Percentiles rank a stretch among this genome's conserved stretches.
These are phyloP conservation scores for Fusarium miscanthi DNA, from an alignment of 2,329 filamentous ascomycete species.

Conservation along the genomic window DNA sequence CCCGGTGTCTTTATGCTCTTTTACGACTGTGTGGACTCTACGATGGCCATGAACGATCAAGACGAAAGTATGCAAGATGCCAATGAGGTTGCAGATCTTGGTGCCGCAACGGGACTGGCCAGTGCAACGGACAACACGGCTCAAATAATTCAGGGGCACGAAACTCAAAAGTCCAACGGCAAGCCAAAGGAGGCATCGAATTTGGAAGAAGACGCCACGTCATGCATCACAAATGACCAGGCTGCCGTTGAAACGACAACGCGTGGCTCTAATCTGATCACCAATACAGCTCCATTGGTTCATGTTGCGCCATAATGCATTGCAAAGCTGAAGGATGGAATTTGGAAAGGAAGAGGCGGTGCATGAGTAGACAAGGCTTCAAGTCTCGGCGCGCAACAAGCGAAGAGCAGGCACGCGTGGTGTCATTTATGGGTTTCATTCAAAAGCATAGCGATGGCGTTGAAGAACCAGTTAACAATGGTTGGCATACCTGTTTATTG, in stretches of 20 bases:
- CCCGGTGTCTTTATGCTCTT: slow-evolving; percentile 95
- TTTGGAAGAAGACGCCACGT: slow-evolving; percentile 17
- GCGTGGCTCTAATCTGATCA: slow-evolving; percentile 3
- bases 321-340: not conserved
- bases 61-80: slow-evolving; percentile 39
- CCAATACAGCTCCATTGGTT: slow-evolving; percentile 4
- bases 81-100: slow-evolving; percentile 26
- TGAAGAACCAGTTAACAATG: slow-evolving; percentile 12
- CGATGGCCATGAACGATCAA: slow-evolving; percentile 56
- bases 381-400: not conserved
- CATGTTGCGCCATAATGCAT: not conserved
- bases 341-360: not conserved
- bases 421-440: slow-evolving; percentile 12
- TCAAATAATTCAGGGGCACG: slow-evolving; percentile 14
- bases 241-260: slow-evolving; percentile 23
- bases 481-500: slow-evolving; percentile 13
- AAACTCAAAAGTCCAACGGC: slow-evolving; percentile 16
- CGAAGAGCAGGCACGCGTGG: not conserved
- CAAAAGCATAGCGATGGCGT: slow-evolving; percentile 42
- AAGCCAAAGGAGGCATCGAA: slow-evolving; percentile 11
- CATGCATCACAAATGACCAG: slow-evolving; percentile 1
- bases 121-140: not conserved
- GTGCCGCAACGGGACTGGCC: slow-evolving; percentile 1
- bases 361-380: not conserved
- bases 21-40: slow-evolving; percentile 79